Evolutionary conservation across 345 rosid genomes (phyloP).

Genomic region (Boechera retrofracta): DNA sequence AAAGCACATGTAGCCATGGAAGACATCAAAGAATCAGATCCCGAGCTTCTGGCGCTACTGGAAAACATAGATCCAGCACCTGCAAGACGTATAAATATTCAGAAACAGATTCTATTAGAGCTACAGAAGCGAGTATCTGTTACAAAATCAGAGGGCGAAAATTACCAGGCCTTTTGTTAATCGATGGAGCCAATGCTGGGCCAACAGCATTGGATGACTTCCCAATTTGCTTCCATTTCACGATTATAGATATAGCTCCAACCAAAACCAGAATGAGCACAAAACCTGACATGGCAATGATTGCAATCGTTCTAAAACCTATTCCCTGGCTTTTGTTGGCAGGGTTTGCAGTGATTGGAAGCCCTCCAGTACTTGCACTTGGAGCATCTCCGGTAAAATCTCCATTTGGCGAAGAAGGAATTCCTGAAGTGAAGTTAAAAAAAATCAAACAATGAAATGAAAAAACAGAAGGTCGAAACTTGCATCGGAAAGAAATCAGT

Average conservation of each 20-base stretch:
- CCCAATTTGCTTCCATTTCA: conserved; percentile 81
- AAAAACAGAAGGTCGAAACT: conserved; percentile 18
- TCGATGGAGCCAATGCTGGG: conserved; percentile 68
- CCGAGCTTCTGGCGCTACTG: conserved; percentile 79
- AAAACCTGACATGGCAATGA: conserved; percentile 79
- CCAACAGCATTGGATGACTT: conserved; percentile 90
- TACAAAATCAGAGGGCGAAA: conserved; percentile 30
- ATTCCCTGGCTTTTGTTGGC: conserved; percentile 68
- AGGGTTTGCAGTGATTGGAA: conserved; percentile 73
- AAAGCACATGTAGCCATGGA: conserved; percentile 83
- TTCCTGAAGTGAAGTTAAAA: conserved; percentile 53
- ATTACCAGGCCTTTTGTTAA: conserved; percentile 89
- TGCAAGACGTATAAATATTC: conserved; percentile 41
- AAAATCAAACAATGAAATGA: conserved; percentile 33
- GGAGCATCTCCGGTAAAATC: conserved; percentile 65
- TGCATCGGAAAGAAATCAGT: conserved; percentile 32
- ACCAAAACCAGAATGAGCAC: conserved; percentile 74
- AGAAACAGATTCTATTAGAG: conserved; percentile 28
- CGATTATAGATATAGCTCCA: conserved; percentile 67
- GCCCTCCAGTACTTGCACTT: conserved; percentile 66
- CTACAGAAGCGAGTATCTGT: neutral
- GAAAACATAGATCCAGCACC: conserved; percentile 69
- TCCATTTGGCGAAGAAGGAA: conserved; percentile 79
- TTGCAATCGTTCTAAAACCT: conserved; percentile 69
- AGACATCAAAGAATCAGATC: conserved; percentile 72